These are phyloP conservation scores for Lecanosticta acicola DNA, from an alignment of 2,329 filamentous ascomycete species.

Conservation along the genomic window DNA sequence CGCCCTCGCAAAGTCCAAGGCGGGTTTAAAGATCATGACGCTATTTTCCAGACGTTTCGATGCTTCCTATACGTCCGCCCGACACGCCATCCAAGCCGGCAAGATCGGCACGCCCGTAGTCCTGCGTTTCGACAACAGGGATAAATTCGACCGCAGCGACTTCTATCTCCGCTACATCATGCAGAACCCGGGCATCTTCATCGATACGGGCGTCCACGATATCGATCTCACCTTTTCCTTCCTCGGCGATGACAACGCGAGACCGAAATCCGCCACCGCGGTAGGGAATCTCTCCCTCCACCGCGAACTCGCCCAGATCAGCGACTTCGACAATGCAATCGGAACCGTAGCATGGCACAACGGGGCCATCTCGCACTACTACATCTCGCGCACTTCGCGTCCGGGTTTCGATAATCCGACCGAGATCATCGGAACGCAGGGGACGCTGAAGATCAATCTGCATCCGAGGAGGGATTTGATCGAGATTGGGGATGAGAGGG, in stretches of 20 bases:
- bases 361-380: conserved; percentile 39
- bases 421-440: conserved; percentile 38
- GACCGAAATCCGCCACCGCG: conserved; percentile 36
- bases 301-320: conserved; percentile 34
- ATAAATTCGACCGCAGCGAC: conserved; percentile 35
- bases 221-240: conserved; percentile 42
- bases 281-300: conserved; percentile 34
- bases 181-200: conserved; percentile 41
- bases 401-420: conserved; percentile 41
- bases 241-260: conserved; percentile 34
- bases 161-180: conserved; percentile 41
- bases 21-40: conserved; percentile 38
- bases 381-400: conserved; percentile 38
- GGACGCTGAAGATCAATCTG: conserved; percentile 34
- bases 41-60: conserved; percentile 45
- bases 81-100: conserved; percentile 33
- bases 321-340: conserved; percentile 41
- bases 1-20: conserved; percentile 5
- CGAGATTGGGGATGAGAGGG: conserved; percentile 30
- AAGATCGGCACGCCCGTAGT: conserved; percentile 38
- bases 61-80: conserved; percentile 37
- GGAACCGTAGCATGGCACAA: conserved; percentile 38
- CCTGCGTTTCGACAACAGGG: conserved; percentile 41
- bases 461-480: conserved; percentile 29
- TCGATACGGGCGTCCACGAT: conserved; percentile 42